Percentiles rank a stretch among this genome's conserved stretches.
These are phyloP conservation scores for Cercospora zeina DNA, from an alignment of 2,329 filamentous ascomycete species.

Conservation along the genomic window DNA sequence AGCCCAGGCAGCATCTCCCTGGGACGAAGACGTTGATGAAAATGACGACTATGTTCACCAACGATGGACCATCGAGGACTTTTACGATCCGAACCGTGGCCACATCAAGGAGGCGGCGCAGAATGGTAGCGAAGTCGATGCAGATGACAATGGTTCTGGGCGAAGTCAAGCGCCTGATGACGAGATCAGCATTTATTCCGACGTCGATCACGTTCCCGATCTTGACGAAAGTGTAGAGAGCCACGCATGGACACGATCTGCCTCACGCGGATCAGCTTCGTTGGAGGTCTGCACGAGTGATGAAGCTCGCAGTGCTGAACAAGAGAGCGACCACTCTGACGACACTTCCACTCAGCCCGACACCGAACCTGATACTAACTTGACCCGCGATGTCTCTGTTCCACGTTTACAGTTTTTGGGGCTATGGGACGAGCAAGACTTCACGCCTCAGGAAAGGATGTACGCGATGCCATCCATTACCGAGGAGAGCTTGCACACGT, in stretches of 20 bases:
- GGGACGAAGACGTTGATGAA: background rate
- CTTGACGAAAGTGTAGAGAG: conserved; percentile 6
- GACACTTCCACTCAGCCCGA: conserved; percentile 1
- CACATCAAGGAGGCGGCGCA: conserved; percentile 2
- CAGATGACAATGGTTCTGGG: background rate
- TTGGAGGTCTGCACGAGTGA: conserved; percentile 2
- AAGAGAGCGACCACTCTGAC: background rate
- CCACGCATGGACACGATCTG: background rate
- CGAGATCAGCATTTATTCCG: conserved; percentile 1
- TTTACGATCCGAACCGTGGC: conserved; percentile 6
- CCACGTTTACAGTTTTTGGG: background rate
- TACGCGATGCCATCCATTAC: conserved; percentile 11
- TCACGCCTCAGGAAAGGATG: background rate
- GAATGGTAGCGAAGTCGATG: conserved; percentile 6
- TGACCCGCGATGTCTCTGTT: background rate
- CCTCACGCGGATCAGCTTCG: background rate
- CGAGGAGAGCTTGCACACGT: conserved; percentile 10
- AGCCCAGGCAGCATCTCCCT: background rate
- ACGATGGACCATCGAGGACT: conserved; percentile 14
- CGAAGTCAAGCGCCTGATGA: conserved; percentile 4
- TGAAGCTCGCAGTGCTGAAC: conserved; percentile 1
- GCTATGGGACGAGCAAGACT: background rate
- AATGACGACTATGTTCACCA: conserved; percentile 15
- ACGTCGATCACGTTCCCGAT: conserved; percentile 1
- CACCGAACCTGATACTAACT: background rate